Percentiles rank a stretch among this genome's conserved stretches.
phyloP scores from a whole-genome alignment of 1,139 yeast genomes.

The Hansenula lynferdii region DNA sequence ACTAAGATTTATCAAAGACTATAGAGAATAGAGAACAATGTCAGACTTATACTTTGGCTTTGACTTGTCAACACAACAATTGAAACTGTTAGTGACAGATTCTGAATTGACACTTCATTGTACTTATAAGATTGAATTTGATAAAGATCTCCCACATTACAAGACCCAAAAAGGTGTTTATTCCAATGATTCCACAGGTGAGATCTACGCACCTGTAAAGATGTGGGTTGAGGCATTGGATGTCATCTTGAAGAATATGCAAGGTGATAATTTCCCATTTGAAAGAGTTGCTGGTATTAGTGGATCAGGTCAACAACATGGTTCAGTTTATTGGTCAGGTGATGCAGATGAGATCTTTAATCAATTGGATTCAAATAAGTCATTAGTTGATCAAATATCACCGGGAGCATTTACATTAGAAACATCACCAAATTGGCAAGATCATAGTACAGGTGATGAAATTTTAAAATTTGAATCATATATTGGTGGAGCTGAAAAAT shows the following conservation, averaged over 20 bases:
- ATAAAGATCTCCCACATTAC: slow-evolving; percentile 54
- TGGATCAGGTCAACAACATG: slow-evolving; percentile 94
- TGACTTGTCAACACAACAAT: slow-evolving; percentile 87
- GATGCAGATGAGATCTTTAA: slow-evolving; percentile 38
- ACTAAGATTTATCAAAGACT: too few species aligned
- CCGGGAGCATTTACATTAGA: slow-evolving; percentile 53
- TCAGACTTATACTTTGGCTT: slow-evolving; percentile 56
- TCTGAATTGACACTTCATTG: slow-evolving; percentile 45
- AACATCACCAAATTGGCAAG: slow-evolving; percentile 91
- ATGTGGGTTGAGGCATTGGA: slow-evolving; percentile 91
- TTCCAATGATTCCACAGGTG: slow-evolving; percentile 44
- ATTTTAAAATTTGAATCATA: slow-evolving; percentile 55
- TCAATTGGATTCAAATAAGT: slow-evolving; percentile 23
- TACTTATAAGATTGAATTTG: slow-evolving; percentile 70
- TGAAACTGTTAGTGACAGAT: slow-evolving; percentile 69
- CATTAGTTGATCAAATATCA: slow-evolving; percentile 41
- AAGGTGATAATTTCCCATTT: slow-evolving; percentile 50
- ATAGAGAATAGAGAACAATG: background rate
- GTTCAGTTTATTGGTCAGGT: slow-evolving; percentile 75
- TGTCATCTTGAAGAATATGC: slow-evolving; percentile 52
- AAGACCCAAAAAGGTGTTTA: slow-evolving; percentile 69
- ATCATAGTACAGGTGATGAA: slow-evolving; percentile 77
- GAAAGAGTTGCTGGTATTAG: slow-evolving; percentile 59
- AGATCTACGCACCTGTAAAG: slow-evolving; percentile 69
- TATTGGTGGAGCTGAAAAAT: slow-evolving; percentile 56